phyloP scores from a whole-genome alignment of 2,329 filamentous ascomycete genomes.

The Botrytis tulipae region DNA sequence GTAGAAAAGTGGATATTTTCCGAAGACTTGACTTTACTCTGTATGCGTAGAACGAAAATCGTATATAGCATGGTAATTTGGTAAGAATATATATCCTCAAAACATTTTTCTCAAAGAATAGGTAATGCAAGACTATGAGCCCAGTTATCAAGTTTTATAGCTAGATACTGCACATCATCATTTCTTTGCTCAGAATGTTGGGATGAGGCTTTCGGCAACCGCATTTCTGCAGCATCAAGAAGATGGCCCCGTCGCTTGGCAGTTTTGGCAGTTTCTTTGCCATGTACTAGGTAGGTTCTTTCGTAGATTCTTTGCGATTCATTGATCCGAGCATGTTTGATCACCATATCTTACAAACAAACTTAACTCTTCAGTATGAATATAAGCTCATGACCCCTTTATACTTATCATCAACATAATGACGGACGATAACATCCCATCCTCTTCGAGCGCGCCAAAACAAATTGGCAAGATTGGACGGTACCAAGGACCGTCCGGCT shows the following conservation, averaged over 20 bases:
- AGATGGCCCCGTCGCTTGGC: conserved; percentile 5
- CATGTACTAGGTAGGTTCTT: neutral
- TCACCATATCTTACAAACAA: conserved; percentile 5
- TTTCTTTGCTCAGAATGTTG: neutral
- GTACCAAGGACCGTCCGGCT: conserved; percentile 28
- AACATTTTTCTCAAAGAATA: neutral
- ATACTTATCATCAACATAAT: neutral
- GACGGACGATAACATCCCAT: conserved; percentile 1
- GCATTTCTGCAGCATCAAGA: neutral
- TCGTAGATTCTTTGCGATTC: neutral
- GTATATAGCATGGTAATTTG: neutral
- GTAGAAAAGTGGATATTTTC: conserved; percentile 2
- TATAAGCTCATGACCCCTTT: neutral
- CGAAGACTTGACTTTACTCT: neutral
- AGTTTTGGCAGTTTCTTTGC: conserved; percentile 1
- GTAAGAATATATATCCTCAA: neutral
- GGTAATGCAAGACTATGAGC: neutral
- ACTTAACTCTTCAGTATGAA: neutral
- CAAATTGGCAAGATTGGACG: neutral
- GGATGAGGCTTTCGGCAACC: neutral
- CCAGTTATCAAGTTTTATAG: neutral
- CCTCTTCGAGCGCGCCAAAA: conserved; percentile 11
- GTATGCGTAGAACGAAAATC: neutral
- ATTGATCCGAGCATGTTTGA: neutral
- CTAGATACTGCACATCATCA: neutral